Base-by-base conservation (phyloP, 805 yeast species). In the Spathaspora arborariae region DNA sequence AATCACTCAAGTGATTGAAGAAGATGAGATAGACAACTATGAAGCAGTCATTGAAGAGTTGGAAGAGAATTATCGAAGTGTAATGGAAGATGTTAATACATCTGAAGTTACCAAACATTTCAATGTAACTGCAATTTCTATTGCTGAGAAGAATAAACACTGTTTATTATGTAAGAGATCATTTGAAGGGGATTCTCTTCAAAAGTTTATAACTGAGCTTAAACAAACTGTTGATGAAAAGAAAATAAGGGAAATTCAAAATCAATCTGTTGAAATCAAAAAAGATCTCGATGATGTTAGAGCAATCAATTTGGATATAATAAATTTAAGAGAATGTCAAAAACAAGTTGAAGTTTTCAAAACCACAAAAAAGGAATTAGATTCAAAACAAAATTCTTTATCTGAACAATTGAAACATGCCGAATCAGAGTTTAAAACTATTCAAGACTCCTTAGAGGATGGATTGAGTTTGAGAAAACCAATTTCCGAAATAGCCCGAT, bases 81-180 rank as follows among this genome's bases (percentile, higher is more conserved):
- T 88, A 0, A 65, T 80, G 13, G 86, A 84, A 51, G 82, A 85
- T 46, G 59, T 80, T 26, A 88, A 88, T 57, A 81, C 87, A 52
- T 78, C 77, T 24, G 81, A 80, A 39, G 86, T 89, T 2, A 83
- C 91, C 0, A 68, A 80, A 20, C 79, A 79, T 37, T 90, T 84
- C 64, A 89, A 87, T 56, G 64, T 73, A 19, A 79, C 79, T 39
- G 97, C 97, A 0, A 64, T 86, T 9, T 76, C 79, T 24, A 62
- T 77, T 36, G 94, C 96, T 0, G 65, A 79, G 21, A 56, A 60
- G 3, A 73, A 76, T 7, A 74, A 81, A 9, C 71, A 78, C 41
- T 92, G 97, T 63, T 67, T 83, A 38, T 67, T 91, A 39, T 92
- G 98, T 62, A 78, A 79, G 16, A 72, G 96, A 43, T 70, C 75